Evolutionary conservation across 331 rosid genomes (phyloP), one percentile per base, ranked within the genome.

Genomic region (Quercus tomentella): DNA sequence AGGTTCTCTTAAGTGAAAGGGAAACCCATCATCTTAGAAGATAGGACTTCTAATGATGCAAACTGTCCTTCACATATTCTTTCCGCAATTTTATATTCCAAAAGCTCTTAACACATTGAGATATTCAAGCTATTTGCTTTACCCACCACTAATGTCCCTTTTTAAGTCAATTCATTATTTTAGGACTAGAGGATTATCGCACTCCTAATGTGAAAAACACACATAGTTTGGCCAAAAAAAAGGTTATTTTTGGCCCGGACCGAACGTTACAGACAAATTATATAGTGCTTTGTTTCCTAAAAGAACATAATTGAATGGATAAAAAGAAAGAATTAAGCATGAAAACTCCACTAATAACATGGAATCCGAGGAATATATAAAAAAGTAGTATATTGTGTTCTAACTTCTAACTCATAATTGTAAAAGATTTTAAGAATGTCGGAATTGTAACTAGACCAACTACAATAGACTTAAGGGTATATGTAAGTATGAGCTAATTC

Each of bases 111-210:
- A 45, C 77, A 81, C 73, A 28, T 57, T 63, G 74, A 69, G 52
- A 76, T 65, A 76, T 77, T 79, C 83, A 79, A 85, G 84, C 63
- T 74, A 68, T 20, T 35, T 80, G 85, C 86, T 82, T 82, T 83
- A 33, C 73, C 70, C 79, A 72, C 70, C 81, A 77, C 81, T 60
- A 23, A 67, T 28, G 68, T 80, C 30, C 75, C 75, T 51, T 66
- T 73, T 78, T 79, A 30, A 70, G 54, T 4, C 76, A 65, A 58
- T 26, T 58, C 61, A 72, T 74, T 69, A 37, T 73, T 76, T 77
- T 70, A 35, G 69, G 1, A 72, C 76, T 12, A 2, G 16, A 3
- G 6, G 69, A 26, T 12, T 2, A 14, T 26, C 20, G 33, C 69
- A 12, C 18, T 12, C 33, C 33, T 25, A 12, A 61, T 23, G 14